These are phyloP conservation scores for Acrocalymma vagum DNA, from an alignment of 2,329 filamentous ascomycete genomes.

Conservation along the genomic window DNA sequence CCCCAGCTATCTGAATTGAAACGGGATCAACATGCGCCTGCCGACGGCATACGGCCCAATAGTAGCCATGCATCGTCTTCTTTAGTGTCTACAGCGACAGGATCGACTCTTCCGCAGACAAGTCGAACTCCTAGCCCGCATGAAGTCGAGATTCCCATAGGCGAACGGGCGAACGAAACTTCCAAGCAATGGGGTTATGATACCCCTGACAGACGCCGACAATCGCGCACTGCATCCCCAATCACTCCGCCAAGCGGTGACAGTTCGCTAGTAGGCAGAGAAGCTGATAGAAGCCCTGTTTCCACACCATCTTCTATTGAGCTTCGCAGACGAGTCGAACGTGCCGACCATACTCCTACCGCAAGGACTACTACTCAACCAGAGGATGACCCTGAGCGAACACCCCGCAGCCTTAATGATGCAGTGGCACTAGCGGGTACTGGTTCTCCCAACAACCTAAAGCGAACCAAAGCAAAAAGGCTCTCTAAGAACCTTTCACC, in stretches of 20 bases:
- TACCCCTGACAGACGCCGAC: slow-evolving; percentile 36
- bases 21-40: slow-evolving; percentile 61
- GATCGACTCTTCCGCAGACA: slow-evolving; percentile 43
- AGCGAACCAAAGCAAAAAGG: slow-evolving; percentile 50
- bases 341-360: slow-evolving; percentile 5
- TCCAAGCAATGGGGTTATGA: slow-evolving; percentile 56
- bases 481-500: slow-evolving; percentile 40
- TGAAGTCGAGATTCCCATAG: slow-evolving; percentile 69
- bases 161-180: slow-evolving; percentile 61
- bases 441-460: slow-evolving; percentile 42
- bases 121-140: slow-evolving; percentile 57
- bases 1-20: slow-evolving; percentile 60
- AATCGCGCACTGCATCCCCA: slow-evolving; percentile 42
- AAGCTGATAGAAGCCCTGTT: slow-evolving; percentile 18
- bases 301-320: slow-evolving; percentile 28
- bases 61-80: slow-evolving; percentile 64
- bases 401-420: slow-evolving; percentile 47
- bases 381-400: slow-evolving; percentile 33
- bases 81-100: slow-evolving; percentile 51
- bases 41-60: slow-evolving; percentile 46
- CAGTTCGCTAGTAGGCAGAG: slow-evolving; percentile 35
- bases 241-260: slow-evolving; percentile 49
- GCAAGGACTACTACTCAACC: slow-evolving; percentile 19
- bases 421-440: slow-evolving; percentile 40
- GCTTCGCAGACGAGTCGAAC: slow-evolving; percentile 3